phyloP scores from a whole-genome alignment of 345 rosid species.

The Gossypium rotundifolium region DNA sequence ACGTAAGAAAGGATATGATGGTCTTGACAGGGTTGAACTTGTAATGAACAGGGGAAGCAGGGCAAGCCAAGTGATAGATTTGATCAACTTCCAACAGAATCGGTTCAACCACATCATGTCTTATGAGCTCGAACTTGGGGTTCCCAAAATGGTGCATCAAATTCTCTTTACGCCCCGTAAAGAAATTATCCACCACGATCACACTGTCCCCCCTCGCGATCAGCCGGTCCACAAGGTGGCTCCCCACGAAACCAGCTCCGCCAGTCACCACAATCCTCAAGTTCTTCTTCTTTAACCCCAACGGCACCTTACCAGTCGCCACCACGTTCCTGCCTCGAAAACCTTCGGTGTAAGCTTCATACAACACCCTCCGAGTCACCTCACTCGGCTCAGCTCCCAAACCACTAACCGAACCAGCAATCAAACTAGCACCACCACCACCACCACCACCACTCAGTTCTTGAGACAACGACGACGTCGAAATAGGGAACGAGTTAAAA shows the following conservation, averaged over 20 bases:
- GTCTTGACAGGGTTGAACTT: slow-evolving; percentile 89
- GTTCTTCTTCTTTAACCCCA: slow-evolving; percentile 50
- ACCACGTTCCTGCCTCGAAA: slow-evolving; percentile 13
- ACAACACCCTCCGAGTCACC: slow-evolving; percentile 24
- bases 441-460: not conserved
- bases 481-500: slow-evolving; percentile 43
- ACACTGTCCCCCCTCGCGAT: slow-evolving; percentile 72
- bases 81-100: slow-evolving; percentile 80
- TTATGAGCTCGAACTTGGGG: slow-evolving; percentile 65
- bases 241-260: slow-evolving; percentile 87
- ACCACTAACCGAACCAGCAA: slow-evolving; percentile 11
- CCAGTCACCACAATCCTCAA: slow-evolving; percentile 67
- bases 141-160: slow-evolving; percentile 68
- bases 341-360: slow-evolving; percentile 17
- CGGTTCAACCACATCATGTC: slow-evolving; percentile 81
- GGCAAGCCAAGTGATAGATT: slow-evolving; percentile 89
- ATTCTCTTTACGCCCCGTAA: slow-evolving; percentile 73
- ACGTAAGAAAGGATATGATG: slow-evolving; percentile 55
- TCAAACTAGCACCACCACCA: not conserved
- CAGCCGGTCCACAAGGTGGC: slow-evolving; percentile 83
- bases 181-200: slow-evolving; percentile 73
- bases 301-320: slow-evolving; percentile 40
- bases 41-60: slow-evolving; percentile 87
- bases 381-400: slow-evolving; percentile 13
- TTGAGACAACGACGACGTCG: slow-evolving; percentile 2